A percentile compares a stretch with the other conserved stretches of the same genome.
Evolutionary conservation across 805 yeast genomes (phyloP).

Genomic region (Candida orba): DNA sequence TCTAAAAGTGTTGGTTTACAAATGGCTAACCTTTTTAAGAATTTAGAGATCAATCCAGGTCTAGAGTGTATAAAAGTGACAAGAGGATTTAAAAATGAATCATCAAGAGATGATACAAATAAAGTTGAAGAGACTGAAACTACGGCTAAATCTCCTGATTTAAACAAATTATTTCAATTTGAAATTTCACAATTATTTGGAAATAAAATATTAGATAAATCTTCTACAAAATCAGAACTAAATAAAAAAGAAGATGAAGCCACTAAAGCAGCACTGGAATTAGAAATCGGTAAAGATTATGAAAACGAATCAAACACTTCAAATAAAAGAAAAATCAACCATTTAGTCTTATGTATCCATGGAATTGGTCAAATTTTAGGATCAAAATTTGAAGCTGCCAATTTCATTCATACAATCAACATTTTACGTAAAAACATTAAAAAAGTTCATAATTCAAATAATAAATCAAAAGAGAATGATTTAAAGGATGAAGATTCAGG

Average conservation of each 20-base stretch:
- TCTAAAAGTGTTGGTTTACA: constrained; percentile 34
- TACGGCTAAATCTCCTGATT: not conserved
- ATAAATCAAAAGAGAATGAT: not conserved
- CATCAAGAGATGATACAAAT: not conserved
- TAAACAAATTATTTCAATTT: constrained; percentile 14
- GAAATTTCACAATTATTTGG: constrained; percentile 20
- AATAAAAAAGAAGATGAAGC: constrained; percentile 16
- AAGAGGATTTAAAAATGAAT: constrained; percentile 37
- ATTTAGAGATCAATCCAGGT: constrained; percentile 18
- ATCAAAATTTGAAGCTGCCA: constrained; percentile 66
- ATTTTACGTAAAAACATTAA: constrained; percentile 50
- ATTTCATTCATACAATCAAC: constrained; percentile 81
- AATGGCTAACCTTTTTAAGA: constrained; percentile 27
- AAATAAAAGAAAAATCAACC: constrained; percentile 46
- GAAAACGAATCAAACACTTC: constrained; percentile 35
- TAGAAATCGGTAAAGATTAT: constrained; percentile 45
- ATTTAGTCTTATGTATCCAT: constrained; percentile 80
- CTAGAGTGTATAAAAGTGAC: constrained; percentile 28
- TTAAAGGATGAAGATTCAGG: constrained; percentile 44
- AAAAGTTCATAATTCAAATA: constrained; percentile 26
- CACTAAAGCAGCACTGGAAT: constrained; percentile 38
- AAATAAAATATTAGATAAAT: constrained; percentile 10
- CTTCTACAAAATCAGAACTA: not conserved
- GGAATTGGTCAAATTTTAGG: constrained; percentile 93
- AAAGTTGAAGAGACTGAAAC: not conserved